phyloP scores from a whole-genome alignment of 176 grass and related monocot genomes.

The Elaeis guineensis region DNA sequence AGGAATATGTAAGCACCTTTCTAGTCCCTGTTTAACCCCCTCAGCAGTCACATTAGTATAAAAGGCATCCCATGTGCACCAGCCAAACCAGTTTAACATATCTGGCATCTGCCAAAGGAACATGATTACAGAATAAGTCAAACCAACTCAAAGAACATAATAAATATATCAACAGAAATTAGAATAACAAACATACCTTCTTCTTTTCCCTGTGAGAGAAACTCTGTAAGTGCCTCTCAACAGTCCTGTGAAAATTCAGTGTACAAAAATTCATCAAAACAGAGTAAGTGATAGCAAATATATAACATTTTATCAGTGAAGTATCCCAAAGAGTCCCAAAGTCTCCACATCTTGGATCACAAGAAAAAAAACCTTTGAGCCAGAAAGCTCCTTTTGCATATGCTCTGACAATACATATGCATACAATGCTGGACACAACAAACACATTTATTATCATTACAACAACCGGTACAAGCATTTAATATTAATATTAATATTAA shows the following conservation, averaged over 20 bases:
- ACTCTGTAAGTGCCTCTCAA: constrained; percentile 71
- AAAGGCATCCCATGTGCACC: constrained; percentile 96
- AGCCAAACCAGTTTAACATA: constrained; percentile 86
- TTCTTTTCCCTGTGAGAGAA: constrained; percentile 79
- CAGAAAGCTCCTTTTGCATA: too few species aligned
- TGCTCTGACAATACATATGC: too few species aligned
- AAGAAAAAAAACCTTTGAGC: too few species aligned
- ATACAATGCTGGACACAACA: too few species aligned
- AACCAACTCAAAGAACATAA: constrained; percentile 7
- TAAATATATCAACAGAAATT: background rate
- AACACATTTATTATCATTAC: too few species aligned
- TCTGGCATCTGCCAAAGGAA: constrained; percentile 52
- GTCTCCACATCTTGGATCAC: too few species aligned
- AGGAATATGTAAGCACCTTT: constrained; percentile 35
- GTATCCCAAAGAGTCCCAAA: too few species aligned
- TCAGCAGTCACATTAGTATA: constrained; percentile 64
- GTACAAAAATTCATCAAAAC: too few species aligned
- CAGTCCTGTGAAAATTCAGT: constrained; percentile 28
- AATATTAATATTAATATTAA: too few species aligned
- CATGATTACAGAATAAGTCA: constrained; percentile 3
- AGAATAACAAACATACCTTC: constrained; percentile 28
- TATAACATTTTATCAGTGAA: too few species aligned
- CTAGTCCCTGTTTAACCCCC: constrained; percentile 55
- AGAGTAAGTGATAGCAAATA: too few species aligned
- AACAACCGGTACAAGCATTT: too few species aligned